These are phyloP conservation scores for Xylaria curta DNA, from an alignment of 495 filamentous ascomycete genomes.

Conservation along the genomic window DNA sequence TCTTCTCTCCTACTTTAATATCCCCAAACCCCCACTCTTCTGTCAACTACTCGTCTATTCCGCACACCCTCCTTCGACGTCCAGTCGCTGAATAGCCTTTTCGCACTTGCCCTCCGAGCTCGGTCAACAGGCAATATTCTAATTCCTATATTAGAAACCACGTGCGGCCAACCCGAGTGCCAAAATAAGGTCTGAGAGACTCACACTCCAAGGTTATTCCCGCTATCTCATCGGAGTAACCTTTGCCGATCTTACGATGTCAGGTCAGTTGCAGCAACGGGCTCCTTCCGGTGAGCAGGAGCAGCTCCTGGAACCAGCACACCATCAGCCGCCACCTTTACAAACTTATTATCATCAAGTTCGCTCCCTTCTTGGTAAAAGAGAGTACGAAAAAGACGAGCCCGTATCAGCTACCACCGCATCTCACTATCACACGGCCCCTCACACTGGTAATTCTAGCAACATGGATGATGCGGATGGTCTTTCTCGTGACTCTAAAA, in stretches of 20 bases:
- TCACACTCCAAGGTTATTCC: neutral
- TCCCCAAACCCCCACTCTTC: neutral
- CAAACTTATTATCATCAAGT: conserved; percentile 21
- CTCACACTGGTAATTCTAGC: neutral
- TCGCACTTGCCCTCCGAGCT: neutral
- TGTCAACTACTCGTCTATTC: neutral
- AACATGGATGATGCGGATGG: conserved; percentile 3
- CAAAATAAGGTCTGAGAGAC: neutral
- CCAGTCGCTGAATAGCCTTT: neutral
- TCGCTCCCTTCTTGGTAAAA: conserved; percentile 17
- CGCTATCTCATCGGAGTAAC: neutral
- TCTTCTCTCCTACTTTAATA: neutral
- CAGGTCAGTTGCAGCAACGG: neutral
- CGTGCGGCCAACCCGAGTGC: neutral
- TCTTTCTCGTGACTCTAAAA: neutral
- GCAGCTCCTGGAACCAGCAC: neutral
- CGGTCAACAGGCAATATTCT: neutral
- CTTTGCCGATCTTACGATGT: neutral
- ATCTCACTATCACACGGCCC: neutral
- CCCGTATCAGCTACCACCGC: neutral
- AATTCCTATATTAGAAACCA: neutral
- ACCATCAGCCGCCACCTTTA: neutral
- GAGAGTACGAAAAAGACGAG: neutral
- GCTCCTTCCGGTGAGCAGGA: neutral
- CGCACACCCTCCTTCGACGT: neutral